These are phyloP conservation scores for Wallacemonas sp. DNA, from an alignment of 208 protist species.

Conservation along the genomic window DNA sequence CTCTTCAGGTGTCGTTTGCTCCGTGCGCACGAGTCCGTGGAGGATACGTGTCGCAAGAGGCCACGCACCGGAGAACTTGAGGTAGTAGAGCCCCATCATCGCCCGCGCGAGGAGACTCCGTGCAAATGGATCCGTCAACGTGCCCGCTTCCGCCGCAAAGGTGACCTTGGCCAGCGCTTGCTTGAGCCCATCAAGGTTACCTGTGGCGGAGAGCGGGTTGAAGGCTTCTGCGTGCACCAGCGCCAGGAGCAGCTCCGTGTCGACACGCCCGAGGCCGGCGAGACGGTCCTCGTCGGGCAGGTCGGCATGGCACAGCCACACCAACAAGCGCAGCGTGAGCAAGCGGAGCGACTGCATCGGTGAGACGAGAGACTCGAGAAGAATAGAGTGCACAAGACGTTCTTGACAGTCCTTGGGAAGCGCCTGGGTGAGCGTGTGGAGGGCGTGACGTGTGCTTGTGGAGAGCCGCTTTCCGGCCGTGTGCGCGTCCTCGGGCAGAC, in stretches of 20 bases:
- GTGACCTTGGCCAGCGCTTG: slow-evolving; percentile 61
- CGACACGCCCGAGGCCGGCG: slow-evolving; percentile 25
- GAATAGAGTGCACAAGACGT: slow-evolving; percentile 49
- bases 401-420: slow-evolving; percentile 43
- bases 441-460: slow-evolving; percentile 23
- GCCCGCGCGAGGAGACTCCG: slow-evolving; percentile 65
- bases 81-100: slow-evolving; percentile 82
- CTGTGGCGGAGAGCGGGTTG: slow-evolving; percentile 69
- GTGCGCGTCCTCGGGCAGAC: slow-evolving; percentile 21
- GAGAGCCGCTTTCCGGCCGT: not conserved
- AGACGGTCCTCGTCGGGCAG: slow-evolving; percentile 17
- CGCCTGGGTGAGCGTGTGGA: slow-evolving; percentile 32
- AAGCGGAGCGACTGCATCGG: slow-evolving; percentile 69
- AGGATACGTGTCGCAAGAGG: slow-evolving; percentile 60
- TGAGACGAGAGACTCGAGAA: slow-evolving; percentile 70
- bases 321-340: slow-evolving; percentile 63
- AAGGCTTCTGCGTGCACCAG: slow-evolving; percentile 58
- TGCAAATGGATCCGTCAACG: slow-evolving; percentile 49
- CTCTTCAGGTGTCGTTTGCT: slow-evolving; percentile 36
- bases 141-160: slow-evolving; percentile 56
- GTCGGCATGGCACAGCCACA: slow-evolving; percentile 49
- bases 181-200: slow-evolving; percentile 67
- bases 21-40: slow-evolving; percentile 48
- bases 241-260: slow-evolving; percentile 25
- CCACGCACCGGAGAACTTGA: slow-evolving; percentile 81